Evolutionary conservation across 805 yeast species (phyloP), one percentile per base, ranked within the genome.

Genomic region (Lipomyces yamadae): DNA sequence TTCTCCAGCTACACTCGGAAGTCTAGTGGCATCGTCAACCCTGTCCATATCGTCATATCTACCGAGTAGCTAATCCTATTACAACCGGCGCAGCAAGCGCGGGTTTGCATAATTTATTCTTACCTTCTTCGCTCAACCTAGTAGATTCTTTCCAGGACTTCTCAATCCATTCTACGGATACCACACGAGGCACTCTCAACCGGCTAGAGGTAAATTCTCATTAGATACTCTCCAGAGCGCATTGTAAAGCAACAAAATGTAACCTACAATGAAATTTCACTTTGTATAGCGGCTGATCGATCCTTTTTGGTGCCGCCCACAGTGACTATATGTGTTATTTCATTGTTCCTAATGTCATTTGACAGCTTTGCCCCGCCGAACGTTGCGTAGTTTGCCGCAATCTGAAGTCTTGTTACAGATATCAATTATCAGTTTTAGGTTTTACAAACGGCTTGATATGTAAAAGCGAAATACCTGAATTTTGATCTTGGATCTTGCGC

Each of bases 361-460:
- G 80, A 73, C 3, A 79, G 56, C 2, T 75, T 76, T 0, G 86
- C 90, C 32, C 85, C 88, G 59, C 84, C 69, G 50, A 72, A 67
- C 29, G 11, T n/a, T 3, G 61, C 64, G 56, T 67, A 64, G 45
- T 59, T 58, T 10, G 15, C 4, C 13, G 69, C 66, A 4, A 56
- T 11, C n/a, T 30, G 39, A 15, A 59, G 8, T 4, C 34, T 53
- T 15, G 3, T 42, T 18, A 15, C n/a, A 42, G 8, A 42, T 15
- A 42, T 42, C 48, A 42, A 24, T 24, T 7, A 11, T 37, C 4
- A 35, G 11, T 1, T 37, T 42, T 1, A 24, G 24, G 24, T 42
- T 15, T 42, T 2, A 7, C 1, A 6, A 3, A 2, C 24, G 48
- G 18, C 4, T n/a, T 42, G 48, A n/a, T n/a, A 13, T 2, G 48